These are phyloP conservation scores for Penicillium brasilianum DNA, from an alignment of 2,329 filamentous ascomycete genomes.

Conservation along the genomic window DNA sequence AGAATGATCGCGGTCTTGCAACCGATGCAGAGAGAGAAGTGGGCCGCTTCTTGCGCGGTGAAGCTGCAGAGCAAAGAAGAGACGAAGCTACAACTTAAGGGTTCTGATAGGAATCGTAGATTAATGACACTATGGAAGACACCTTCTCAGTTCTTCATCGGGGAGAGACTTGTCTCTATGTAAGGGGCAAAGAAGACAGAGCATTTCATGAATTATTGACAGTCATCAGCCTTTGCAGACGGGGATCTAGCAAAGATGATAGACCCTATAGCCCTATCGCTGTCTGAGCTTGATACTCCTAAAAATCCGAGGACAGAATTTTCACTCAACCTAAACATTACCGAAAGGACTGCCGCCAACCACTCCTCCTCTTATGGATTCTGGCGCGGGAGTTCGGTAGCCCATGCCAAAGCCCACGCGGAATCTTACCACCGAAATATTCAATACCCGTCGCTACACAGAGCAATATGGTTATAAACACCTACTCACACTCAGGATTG, in stretches of 20 bases:
- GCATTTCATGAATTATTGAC: background rate
- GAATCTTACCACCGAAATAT: no score
- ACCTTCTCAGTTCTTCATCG: background rate
- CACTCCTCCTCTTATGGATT: no score
- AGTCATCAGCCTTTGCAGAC: background rate
- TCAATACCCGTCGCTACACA: no score
- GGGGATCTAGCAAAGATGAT: background rate
- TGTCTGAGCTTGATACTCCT: background rate
- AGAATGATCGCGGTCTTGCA: slow-evolving; percentile 22
- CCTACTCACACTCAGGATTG: no score
- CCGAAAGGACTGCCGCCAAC: no score
- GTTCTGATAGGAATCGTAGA: background rate
- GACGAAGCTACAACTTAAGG: slow-evolving; percentile 9
- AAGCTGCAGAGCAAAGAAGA: slow-evolving; percentile 58
- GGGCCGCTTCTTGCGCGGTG: slow-evolving; percentile 57
- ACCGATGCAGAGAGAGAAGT: slow-evolving; percentile 51
- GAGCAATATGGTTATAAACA: no score
- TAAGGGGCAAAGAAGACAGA: background rate
- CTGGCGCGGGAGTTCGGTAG: no score
- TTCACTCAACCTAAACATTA: no score
- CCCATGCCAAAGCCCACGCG: no score
- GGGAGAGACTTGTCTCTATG: background rate
- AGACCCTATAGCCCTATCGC: background rate
- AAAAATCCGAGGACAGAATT: background rate
- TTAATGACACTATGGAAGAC: background rate